Evolutionary conservation across 495 filamentous ascomycete genomes (phyloP).

Genomic region (Sporormia fimetaria): DNA sequence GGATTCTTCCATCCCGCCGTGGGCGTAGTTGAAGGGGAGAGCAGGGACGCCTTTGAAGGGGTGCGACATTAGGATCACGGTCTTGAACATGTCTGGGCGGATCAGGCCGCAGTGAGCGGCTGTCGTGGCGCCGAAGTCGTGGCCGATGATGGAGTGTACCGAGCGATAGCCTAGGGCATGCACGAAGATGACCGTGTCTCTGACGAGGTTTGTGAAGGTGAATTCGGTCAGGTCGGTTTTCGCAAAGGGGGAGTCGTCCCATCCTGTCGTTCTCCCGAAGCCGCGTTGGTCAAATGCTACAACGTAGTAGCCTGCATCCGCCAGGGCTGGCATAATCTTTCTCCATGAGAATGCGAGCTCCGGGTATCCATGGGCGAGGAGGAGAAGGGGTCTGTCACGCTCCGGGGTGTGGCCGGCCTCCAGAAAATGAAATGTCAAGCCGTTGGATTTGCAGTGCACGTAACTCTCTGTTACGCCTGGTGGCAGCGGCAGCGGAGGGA

Average conservation of each 20-base stretch:
- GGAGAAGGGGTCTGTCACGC: slow-evolving; percentile 40
- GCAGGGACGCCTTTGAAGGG: slow-evolving; percentile 43
- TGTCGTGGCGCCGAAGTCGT: slow-evolving; percentile 52
- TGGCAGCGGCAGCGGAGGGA: slow-evolving; percentile 43
- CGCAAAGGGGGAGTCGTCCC: slow-evolving; percentile 42
- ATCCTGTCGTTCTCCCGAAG: slow-evolving; percentile 55
- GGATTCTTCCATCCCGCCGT: slow-evolving; percentile 12
- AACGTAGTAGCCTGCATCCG: slow-evolving; percentile 47
- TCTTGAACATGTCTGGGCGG: slow-evolving; percentile 52
- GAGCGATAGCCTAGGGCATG: slow-evolving; percentile 47
- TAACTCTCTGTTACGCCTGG: slow-evolving; percentile 36
- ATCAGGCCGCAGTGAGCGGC: slow-evolving; percentile 49
- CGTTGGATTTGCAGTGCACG: slow-evolving; percentile 23
- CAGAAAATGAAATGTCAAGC: slow-evolving; percentile 51
- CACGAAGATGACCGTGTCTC: slow-evolving; percentile 51
- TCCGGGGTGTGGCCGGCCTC: slow-evolving; percentile 40
- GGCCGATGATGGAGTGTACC: slow-evolving; percentile 51
- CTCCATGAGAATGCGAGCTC: slow-evolving; percentile 63
- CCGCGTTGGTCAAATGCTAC: slow-evolving; percentile 59
- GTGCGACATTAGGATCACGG: slow-evolving; percentile 44
- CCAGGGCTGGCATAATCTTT: slow-evolving; percentile 46
- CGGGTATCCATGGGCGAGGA: slow-evolving; percentile 56
- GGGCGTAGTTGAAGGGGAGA: slow-evolving; percentile 42
- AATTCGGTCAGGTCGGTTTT: slow-evolving; percentile 47
- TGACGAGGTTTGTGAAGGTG: slow-evolving; percentile 46